phyloP scores from a whole-genome alignment of 2,329 filamentous ascomycete genomes.

The Calonectria ilicicola region DNA sequence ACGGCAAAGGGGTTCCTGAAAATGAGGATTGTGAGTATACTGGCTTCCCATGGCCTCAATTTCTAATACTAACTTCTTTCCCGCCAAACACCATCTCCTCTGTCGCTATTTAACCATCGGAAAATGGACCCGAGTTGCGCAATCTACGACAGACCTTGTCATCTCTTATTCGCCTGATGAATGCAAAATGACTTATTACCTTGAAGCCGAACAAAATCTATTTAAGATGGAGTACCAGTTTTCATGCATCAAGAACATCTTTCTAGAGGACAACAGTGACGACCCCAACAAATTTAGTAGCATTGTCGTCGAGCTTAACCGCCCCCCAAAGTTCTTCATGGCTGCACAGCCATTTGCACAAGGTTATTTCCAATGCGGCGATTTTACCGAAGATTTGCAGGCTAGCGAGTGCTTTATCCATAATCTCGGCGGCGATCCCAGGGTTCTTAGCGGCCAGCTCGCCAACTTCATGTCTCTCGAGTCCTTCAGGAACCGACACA shows the following conservation, averaged over 20 bases:
- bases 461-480: conserved; percentile 96
- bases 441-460: conserved; percentile 92
- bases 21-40: too few species aligned
- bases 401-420: conserved; percentile 91
- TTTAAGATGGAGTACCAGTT: conserved; percentile 99
- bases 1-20: too few species aligned
- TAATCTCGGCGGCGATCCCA: conserved; percentile 94
- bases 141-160: conserved; percentile 98
- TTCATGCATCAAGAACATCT: conserved; percentile 96
- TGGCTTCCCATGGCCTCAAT: too few species aligned
- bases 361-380: conserved; percentile 93
- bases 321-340: conserved; percentile 97
- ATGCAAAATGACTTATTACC: conserved; percentile 99
- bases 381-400: conserved; percentile 98
- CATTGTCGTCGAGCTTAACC: conserved; percentile 91
- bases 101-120: conserved; percentile 95
- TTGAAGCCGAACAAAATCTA: conserved; percentile 98
- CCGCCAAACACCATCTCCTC: conserved; percentile 95
- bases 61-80: too few species aligned
- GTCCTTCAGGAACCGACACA: conserved; percentile 94
- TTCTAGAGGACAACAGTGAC: conserved; percentile 88
- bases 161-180: conserved; percentile 99
- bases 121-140: conserved; percentile 94
- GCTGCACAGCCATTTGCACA: conserved; percentile 86
- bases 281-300: conserved; percentile 85